Base-by-base conservation (phyloP, 164 flowering plant species). In the Aristolochia contorta region DNA sequence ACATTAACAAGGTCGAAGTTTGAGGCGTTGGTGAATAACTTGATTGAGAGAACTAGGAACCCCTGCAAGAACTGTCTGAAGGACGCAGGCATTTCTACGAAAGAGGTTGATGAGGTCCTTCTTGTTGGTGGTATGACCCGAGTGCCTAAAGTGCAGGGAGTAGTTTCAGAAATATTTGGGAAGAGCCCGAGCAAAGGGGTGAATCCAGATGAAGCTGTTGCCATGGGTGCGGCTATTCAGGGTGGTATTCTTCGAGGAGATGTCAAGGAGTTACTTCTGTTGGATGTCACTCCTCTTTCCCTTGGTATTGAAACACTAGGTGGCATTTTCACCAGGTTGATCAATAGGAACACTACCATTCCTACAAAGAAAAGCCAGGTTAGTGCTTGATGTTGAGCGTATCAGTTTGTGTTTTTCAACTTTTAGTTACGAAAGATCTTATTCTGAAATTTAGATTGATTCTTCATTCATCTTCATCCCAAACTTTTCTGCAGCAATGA, bases 191-290 rank as follows among this genome's bases (percentile, higher is more conserved):
- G 86, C 71, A 83, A 83, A 68, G 91, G 87, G 16, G 86, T 85
- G 22, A 85, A 85, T 68, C 91, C 86, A 19, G 86, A 85, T 62
- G 91, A 85, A 68, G 88, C 88, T 12, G 91, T 85, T 62, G 86
- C 86, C 15, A 78, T 85, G 86, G 91, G 91, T 27, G 88, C 91
- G 25, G 91, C 91, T 16, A 80, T 84, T 67, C 90, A 84, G 71
- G 90, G 90, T 52, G 87, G 87, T 18, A 82, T 80, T 24, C 74
- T 85, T 10, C 80, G 88, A 37, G 91, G 88, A 47, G 88, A 83
- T 75, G 86, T 83, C 30, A 85, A 81, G 67, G 91, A 81, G 71
- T 67, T 81, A 62, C 84, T 83, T 59, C 71, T 85, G 20, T 71
- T 85, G 73, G 91, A 84, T 74, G 87, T 84, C 10, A 84, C 84